Percentiles rank a stretch among this genome's conserved stretches.
These are phyloP conservation scores for Patellifolia procumbens DNA, from an alignment of 179 eudicot genomes.

Conservation along the genomic window DNA sequence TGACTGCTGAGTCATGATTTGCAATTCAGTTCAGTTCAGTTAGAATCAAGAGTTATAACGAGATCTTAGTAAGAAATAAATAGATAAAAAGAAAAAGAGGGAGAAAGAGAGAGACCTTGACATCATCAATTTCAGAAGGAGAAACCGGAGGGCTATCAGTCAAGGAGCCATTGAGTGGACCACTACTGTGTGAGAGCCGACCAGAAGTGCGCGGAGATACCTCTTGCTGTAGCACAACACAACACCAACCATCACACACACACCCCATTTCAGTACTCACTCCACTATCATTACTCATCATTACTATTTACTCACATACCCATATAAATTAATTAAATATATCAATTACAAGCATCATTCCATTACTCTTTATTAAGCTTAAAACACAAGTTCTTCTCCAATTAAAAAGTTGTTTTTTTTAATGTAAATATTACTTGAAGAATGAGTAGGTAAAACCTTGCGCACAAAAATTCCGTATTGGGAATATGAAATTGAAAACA, in stretches of 20 bases:
- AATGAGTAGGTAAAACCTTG: conserved; percentile 2
- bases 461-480: not conserved
- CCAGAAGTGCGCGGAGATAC: conserved; percentile 98
- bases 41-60: too few species aligned
- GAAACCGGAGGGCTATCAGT: conserved; percentile 96
- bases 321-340: too few species aligned
- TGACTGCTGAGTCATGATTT: too few species aligned
- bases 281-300: conserved; percentile 11
- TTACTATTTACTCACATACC: not conserved
- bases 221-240: conserved; percentile 59
- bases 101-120: conserved; percentile 52
- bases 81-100: not conserved
- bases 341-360: too few species aligned
- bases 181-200: conserved; percentile 92
- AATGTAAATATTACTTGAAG: not conserved
- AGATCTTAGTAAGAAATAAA: too few species aligned
- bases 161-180: conserved; percentile 89
- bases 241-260: not conserved
- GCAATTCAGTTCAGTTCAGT: too few species aligned
- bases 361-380: conserved; percentile 5
- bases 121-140: conserved; percentile 85
- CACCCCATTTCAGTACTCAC: not conserved
- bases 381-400: conserved; percentile 3
- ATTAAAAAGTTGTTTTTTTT: not conserved
- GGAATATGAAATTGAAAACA: not conserved